Evolutionary conservation across 805 yeast genomes (phyloP).

Genomic region (Lipomyces orientalis): DNA sequence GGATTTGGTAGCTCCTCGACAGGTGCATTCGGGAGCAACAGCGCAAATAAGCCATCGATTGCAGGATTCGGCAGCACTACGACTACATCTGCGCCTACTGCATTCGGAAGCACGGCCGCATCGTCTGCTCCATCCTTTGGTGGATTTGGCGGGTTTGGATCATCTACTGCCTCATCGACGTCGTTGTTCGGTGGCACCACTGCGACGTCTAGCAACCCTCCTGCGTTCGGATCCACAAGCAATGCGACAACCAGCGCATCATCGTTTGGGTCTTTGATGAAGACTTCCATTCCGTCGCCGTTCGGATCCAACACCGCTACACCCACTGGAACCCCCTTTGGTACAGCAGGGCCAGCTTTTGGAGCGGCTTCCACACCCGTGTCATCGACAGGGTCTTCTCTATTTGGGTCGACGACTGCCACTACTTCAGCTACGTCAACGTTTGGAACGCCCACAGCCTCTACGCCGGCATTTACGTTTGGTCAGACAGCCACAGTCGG

Average conservation of each 20-base stretch:
- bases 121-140: slow-evolving; percentile 5
- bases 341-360: slow-evolving; percentile 7
- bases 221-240: background rate
- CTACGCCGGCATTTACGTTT: slow-evolving; percentile 32
- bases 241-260: slow-evolving; percentile 8
- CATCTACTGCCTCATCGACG: slow-evolving; percentile 8
- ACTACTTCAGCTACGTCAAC: slow-evolving; percentile 25
- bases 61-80: slow-evolving; percentile 1
- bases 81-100: slow-evolving; percentile 11
- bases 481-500: slow-evolving; percentile 30
- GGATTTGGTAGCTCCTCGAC: slow-evolving; percentile 14
- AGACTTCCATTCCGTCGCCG: background rate
- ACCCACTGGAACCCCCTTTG: slow-evolving; percentile 9
- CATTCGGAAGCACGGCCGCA: slow-evolving; percentile 6
- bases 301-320: slow-evolving; percentile 10
- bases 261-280: background rate
- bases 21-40: slow-evolving; percentile 6
- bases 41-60: background rate
- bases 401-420: slow-evolving; percentile 30
- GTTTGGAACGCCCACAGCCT: slow-evolving; percentile 11
- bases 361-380: slow-evolving; percentile 10
- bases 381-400: slow-evolving; percentile 4
- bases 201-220: background rate
- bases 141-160: slow-evolving; percentile 12
- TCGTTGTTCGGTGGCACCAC: slow-evolving; percentile 7